Percentiles rank a stretch among this genome's conserved stretches.
These are phyloP conservation scores for Parsonsia alboflavescens DNA, from an alignment of 257 asterid genomes.

Conservation along the genomic window DNA sequence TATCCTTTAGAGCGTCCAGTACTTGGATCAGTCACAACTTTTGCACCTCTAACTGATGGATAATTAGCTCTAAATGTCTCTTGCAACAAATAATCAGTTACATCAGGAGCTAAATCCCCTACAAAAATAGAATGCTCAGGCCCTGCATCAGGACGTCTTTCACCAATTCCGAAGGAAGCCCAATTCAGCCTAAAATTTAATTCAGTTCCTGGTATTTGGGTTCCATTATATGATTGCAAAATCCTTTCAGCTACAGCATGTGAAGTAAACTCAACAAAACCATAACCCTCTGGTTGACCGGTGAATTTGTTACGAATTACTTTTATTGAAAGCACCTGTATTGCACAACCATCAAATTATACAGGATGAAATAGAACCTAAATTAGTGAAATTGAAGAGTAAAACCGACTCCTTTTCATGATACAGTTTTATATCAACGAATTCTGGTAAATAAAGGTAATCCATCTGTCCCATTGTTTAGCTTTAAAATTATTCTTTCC, in stretches of 20 bases:
- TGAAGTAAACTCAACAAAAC: constrained; percentile 80
- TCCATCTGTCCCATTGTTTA: too few relatives aligned
- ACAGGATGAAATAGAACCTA: background rate
- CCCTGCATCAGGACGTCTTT: constrained; percentile 70
- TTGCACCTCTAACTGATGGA: constrained; percentile 94
- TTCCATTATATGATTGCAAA: constrained; percentile 77
- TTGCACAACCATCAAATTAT: constrained; percentile 9
- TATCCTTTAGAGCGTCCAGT: constrained; percentile 98
- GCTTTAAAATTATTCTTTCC: background rate
- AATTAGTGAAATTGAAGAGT: background rate
- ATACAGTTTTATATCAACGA: background rate
- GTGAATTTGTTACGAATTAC: constrained; percentile 89
- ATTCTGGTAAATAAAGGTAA: background rate
- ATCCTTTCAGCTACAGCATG: constrained; percentile 84
- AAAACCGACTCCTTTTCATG: background rate
- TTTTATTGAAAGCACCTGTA: constrained; percentile 84
- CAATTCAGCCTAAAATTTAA: constrained; percentile 92
- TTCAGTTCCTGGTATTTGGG: constrained; percentile 96
- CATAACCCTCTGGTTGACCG: constrained; percentile 94
- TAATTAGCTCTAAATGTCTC: constrained; percentile 86
- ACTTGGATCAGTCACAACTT: constrained; percentile 96
- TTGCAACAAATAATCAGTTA: constrained; percentile 86
- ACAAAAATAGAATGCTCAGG: constrained; percentile 97
- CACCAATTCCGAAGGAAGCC: constrained; percentile 97
- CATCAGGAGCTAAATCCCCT: constrained; percentile 98